These are phyloP conservation scores for Termitomyces titanicus DNA, from an alignment of 768 basidiomycete genomes.

Conservation along the genomic window DNA sequence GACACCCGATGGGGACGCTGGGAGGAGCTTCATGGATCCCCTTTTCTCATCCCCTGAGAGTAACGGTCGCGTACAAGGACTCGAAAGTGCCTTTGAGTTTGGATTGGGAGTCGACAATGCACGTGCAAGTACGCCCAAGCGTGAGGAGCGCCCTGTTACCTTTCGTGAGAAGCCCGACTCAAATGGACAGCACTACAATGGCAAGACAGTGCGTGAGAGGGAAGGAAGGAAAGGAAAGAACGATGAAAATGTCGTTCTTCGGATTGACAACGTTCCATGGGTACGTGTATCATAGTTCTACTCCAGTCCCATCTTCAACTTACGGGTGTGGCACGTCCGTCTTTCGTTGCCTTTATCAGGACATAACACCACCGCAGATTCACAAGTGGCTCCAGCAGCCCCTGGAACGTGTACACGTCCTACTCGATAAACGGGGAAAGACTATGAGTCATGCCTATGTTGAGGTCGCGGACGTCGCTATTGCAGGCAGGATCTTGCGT, in stretches of 20 bases:
- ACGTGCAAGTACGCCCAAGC: constrained; percentile 43
- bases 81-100: constrained; percentile 41
- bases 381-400: constrained; percentile 67
- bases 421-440: constrained; percentile 79
- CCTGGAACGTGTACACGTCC: constrained; percentile 67
- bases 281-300: constrained; percentile 33
- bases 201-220: constrained; percentile 5
- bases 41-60: constrained; percentile 31
- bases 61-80: constrained; percentile 17
- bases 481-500: constrained; percentile 65
- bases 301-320: neutral
- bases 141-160: constrained; percentile 18
- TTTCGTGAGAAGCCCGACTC: neutral
- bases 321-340: neutral
- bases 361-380: constrained; percentile 79
- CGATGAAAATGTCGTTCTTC: constrained; percentile 56
- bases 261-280: constrained; percentile 91
- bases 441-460: constrained; percentile 83
- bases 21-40: constrained; percentile 30
- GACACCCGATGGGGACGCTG: constrained; percentile 9
- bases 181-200: constrained; percentile 9
- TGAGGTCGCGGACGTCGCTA: constrained; percentile 59
- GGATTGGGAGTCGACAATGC: constrained; percentile 30
- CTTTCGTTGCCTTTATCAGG: constrained; percentile 38
- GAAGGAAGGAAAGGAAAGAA: constrained; percentile 14